phyloP scores from a whole-genome alignment of 805 yeast genomes.

The Ogataea methylovora region DNA sequence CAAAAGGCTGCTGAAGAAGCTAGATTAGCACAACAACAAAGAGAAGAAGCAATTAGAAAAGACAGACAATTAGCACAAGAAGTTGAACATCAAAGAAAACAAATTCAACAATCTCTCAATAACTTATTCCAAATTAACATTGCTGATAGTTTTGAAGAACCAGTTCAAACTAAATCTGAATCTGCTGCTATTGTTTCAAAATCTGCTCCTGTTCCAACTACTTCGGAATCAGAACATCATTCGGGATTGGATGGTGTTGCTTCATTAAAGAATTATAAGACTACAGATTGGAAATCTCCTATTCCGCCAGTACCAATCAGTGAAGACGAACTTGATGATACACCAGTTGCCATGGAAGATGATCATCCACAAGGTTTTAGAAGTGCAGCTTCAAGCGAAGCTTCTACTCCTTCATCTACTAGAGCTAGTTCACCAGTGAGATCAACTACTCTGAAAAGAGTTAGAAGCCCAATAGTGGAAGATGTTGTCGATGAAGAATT shows the following conservation, averaged over 20 bases:
- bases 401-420: slow-evolving; percentile 1
- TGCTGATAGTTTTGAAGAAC: background rate
- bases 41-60: background rate
- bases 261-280: background rate
- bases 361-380: too few species aligned
- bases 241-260: background rate
- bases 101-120: background rate
- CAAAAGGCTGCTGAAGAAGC: background rate
- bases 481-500: slow-evolving; percentile 15
- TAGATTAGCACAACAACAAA: background rate
- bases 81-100: slow-evolving; percentile 1
- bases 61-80: background rate
- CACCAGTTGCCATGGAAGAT: background rate
- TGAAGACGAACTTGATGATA: background rate
- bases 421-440: background rate
- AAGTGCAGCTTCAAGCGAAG: background rate
- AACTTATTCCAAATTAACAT: background rate
- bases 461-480: slow-evolving; percentile 13
- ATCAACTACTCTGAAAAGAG: slow-evolving; percentile 3
- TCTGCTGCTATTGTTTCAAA: too few species aligned
- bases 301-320: background rate
- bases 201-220: background rate
- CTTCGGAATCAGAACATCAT: background rate
- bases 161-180: too few species aligned
- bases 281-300: background rate